Evolutionary conservation across 495 filamentous ascomycete species (phyloP), one percentile per base, ranked within the genome.

Genomic region (Hypoxylon intermedium): DNA sequence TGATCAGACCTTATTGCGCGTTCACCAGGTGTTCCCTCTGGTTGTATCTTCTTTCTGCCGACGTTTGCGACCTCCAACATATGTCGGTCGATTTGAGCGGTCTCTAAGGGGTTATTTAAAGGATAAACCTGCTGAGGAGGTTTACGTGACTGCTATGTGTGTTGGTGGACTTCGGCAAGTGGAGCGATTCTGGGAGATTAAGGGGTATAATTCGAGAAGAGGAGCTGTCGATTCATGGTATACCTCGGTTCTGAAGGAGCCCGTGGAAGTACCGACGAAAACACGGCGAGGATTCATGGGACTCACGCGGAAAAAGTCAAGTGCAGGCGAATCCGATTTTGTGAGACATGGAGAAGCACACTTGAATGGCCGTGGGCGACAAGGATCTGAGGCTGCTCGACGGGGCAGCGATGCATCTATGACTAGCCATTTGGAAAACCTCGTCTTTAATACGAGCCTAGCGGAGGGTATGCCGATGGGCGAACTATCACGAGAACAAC

Each of bases 151-250:
- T 12, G 78, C 82, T 18, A 55, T 85, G 20, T 77, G 75, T n/a
- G 68, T 85, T 21, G 82, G 81, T 33, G 82, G 82, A 4, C 66
- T 85, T 44, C 75, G 82, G 5, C 77, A 83, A 57, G 80, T 82
- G 9, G 80, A 83, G 51, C 69, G 75, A 53, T 77, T 85, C 28
- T 85, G 82, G 82, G 81, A 85, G 53, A 77, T 81, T 2, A 83
- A 85, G 51, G 80, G 81, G 18, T 85, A 85, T 65, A 85, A 83
- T 59, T 65, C 73, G 13, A 73, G 82, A 20, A 77, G 80, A 48
- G 74, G 71, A 13, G 75, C 77, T 12, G 81, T 85, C 12, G 82
- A 85, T 58, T 66, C 51, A 11, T 85, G 82, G 82, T 85, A 79
- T 63, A 70, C 69, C 9, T 75, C 74, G 24, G 66, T 85, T 13